Evolutionary conservation across 2,329 filamentous ascomycete genomes (phyloP).

Genomic region (Trichophyton mentagrophytes): DNA sequence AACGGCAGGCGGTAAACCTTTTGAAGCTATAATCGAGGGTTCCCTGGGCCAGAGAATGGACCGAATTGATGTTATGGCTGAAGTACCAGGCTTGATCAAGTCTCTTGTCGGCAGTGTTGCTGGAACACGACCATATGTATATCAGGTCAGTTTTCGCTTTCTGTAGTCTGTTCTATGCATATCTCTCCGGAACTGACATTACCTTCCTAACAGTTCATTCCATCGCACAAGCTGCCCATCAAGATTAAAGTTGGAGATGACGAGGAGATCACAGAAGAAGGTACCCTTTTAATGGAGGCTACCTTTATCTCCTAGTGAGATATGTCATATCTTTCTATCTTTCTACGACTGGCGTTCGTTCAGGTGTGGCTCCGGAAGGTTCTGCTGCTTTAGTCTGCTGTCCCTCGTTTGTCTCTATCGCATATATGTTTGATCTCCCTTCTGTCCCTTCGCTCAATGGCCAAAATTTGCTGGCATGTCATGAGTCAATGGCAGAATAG

Average conservation of each 20-base stretch:
- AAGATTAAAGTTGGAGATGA: constrained; percentile 74
- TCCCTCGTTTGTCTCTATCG: background rate
- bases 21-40: constrained; percentile 58
- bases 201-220: constrained; percentile 50
- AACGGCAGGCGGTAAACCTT: constrained; percentile 59
- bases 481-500: background rate
- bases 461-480: background rate
- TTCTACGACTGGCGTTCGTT: constrained; percentile 14
- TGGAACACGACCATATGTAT: constrained; percentile 94
- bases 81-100: constrained; percentile 93
- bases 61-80: constrained; percentile 87
- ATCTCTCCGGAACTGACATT: background rate
- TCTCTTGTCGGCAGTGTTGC: constrained; percentile 75
- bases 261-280: constrained; percentile 63
- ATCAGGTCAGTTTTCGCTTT: constrained; percentile 52
- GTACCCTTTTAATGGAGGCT: constrained; percentile 70
- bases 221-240: constrained; percentile 52
- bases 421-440: background rate
- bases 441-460: background rate
- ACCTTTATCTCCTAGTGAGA: constrained; percentile 69
- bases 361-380: constrained; percentile 1
- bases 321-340: background rate
- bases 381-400: background rate
- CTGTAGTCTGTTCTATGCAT: background rate
- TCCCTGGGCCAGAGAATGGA: constrained; percentile 58